Conservation (phyloP, 192 early-diverging fungal species). For the Coemansia sp. region DNA sequence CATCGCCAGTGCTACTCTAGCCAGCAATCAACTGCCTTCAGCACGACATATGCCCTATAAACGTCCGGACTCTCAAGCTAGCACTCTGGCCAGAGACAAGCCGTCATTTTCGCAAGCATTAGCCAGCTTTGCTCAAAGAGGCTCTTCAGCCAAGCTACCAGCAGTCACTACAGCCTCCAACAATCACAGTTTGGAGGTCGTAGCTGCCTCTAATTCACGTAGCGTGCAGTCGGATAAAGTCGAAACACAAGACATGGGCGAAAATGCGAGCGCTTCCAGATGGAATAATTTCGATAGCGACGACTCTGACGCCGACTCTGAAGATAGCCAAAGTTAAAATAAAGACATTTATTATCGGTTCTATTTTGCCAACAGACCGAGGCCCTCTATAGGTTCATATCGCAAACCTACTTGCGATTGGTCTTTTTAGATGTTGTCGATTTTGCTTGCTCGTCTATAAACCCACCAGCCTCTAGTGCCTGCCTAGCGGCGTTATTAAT, state of each 20-base stretch:
- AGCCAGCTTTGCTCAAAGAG: conserved; percentile 1
- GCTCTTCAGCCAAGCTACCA: neutral
- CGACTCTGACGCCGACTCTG: conserved; percentile 7
- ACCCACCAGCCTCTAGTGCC: conserved; percentile 70
- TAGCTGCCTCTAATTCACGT: neutral
- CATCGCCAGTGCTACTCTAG: neutral
- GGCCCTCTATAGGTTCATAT: neutral
- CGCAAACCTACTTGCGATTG: conserved; percentile 6
- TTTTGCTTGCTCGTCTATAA: conserved; percentile 30
- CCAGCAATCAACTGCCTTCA: neutral
- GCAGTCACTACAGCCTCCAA: neutral
- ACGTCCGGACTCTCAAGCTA: neutral
- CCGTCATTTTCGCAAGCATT: conserved; percentile 21
- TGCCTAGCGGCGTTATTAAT: conserved; percentile 85
- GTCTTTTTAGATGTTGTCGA: conserved; percentile 21
- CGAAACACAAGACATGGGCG: neutral
- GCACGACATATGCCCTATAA: conserved; percentile 8
- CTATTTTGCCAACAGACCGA: neutral
- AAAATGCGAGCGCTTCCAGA: neutral
- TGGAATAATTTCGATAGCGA: conserved; percentile 17
- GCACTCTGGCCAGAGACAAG: neutral
- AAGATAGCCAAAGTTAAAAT: neutral
- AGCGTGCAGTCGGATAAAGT: neutral
- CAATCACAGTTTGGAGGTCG: neutral
- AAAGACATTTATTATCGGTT: neutral